Conservation (phyloP, 148 eudicot species). For the Suaeda aralocaspica region DNA sequence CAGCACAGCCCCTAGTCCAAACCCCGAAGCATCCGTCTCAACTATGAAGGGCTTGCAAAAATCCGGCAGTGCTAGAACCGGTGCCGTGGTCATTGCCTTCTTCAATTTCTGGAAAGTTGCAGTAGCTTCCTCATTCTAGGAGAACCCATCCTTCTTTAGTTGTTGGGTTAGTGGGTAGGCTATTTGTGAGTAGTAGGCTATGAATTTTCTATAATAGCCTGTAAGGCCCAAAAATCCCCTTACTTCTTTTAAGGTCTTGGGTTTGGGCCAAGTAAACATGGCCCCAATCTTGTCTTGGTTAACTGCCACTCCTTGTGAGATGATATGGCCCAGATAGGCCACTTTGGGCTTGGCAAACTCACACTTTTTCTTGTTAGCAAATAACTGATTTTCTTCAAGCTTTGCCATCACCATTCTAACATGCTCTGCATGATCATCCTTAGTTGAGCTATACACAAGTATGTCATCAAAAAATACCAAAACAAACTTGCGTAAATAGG, state of each 20-base stretch:
- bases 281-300: background rate
- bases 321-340: background rate
- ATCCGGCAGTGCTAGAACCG: too few species aligned
- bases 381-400: too few species aligned
- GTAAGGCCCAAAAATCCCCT: background rate
- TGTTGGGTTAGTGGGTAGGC: background rate
- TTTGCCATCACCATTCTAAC: background rate
- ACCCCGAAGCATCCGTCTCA: background rate
- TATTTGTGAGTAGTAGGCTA: background rate
- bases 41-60: background rate
- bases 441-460: background rate
- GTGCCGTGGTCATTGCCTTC: too few species aligned
- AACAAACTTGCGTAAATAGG: background rate
- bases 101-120: too few species aligned
- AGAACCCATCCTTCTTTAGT: too few species aligned
- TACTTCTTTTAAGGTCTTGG: background rate
- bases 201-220: background rate
- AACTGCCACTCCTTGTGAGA: background rate
- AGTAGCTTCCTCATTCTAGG: too few species aligned
- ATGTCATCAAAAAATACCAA: slow-evolving; percentile 2
- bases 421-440: background rate
- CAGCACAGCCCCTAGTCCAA: too few species aligned
- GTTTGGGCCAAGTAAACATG: background rate
- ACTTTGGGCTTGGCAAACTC: background rate
- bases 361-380: background rate